Evolutionary conservation across 129 eudicot genomes (phyloP).

Genomic region (Smallanthus sonchifolius): DNA sequence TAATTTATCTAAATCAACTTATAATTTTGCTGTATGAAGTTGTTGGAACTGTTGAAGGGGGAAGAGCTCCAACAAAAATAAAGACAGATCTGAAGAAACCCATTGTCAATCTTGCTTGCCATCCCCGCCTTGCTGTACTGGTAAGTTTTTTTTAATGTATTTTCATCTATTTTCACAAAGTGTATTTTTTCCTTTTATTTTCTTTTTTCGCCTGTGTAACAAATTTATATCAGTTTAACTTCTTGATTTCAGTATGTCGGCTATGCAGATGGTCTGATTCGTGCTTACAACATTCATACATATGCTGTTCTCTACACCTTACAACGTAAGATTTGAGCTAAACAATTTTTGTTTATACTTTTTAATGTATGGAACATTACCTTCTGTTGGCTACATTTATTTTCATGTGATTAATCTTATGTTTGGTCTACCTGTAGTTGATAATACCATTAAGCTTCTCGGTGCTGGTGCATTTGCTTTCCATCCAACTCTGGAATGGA

Average conservation of each 20-base stretch:
- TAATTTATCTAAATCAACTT: conserved; percentile 5
- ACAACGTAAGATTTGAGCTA: conserved; percentile 65
- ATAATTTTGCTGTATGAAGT: conserved; percentile 44
- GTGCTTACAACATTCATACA: conserved; percentile 95
- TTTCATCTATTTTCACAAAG: not conserved
- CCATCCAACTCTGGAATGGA: conserved; percentile 96
- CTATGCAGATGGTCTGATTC: conserved; percentile 90
- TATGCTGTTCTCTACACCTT: conserved; percentile 96
- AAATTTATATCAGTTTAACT: conserved; percentile 10
- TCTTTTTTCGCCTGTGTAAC: not conserved
- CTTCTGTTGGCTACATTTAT: not conserved
- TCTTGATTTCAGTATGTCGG: conserved; percentile 76
- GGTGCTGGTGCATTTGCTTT: conserved; percentile 99
- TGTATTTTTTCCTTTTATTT: not conserved
- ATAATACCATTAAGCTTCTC: conserved; percentile 76
- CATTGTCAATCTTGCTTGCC: conserved; percentile 95
- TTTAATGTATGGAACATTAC: not conserved
- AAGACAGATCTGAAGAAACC: conserved; percentile 99
- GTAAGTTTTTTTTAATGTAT: conserved; percentile 35
- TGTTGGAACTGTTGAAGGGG: conserved; percentile 99
- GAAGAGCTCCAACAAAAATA: conserved; percentile 95
- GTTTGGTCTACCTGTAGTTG: conserved; percentile 52
- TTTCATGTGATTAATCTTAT: conserved; percentile 9
- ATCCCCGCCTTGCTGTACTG: conserved; percentile 91
- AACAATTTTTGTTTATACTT: not conserved